Percentiles rank a stretch among this genome's conserved stretches.
Evolutionary conservation across 495 filamentous ascomycete genomes (phyloP).

Genomic region (Podospora fimiseda): DNA sequence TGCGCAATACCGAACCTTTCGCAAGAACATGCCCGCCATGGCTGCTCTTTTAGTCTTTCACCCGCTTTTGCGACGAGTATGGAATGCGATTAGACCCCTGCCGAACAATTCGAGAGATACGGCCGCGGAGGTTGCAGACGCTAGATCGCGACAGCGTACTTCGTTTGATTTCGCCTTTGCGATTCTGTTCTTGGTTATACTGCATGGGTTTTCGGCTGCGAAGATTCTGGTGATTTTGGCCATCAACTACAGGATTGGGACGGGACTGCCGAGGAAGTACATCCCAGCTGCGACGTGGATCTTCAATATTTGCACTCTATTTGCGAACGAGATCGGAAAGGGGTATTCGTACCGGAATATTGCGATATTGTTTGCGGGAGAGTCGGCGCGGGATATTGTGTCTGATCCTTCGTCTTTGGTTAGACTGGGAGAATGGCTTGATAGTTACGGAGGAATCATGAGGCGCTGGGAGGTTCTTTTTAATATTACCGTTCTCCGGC

Average conservation of each 20-base stretch:
- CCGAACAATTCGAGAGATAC: slow-evolving; percentile 11
- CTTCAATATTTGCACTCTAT: slow-evolving; percentile 84
- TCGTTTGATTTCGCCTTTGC: slow-evolving; percentile 83
- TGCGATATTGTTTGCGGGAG: slow-evolving; percentile 42
- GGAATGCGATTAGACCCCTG: slow-evolving; percentile 44
- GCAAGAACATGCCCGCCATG: slow-evolving; percentile 80
- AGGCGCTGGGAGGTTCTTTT: slow-evolving; percentile 91
- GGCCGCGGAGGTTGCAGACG: slow-evolving; percentile 49
- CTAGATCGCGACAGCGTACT: slow-evolving; percentile 66
- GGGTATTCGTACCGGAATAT: slow-evolving; percentile 70
- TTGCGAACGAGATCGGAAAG: slow-evolving; percentile 77
- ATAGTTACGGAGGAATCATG: slow-evolving; percentile 73
- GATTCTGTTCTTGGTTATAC: slow-evolving; percentile 62
- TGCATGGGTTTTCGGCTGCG: slow-evolving; percentile 79
- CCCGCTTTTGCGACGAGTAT: slow-evolving; percentile 67
- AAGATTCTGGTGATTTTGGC: slow-evolving; percentile 79
- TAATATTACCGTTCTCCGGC: slow-evolving; percentile 87
- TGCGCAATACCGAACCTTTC: slow-evolving; percentile 78
- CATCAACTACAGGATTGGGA: slow-evolving; percentile 75
- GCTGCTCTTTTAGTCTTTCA: slow-evolving; percentile 63
- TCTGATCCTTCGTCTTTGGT: slow-evolving; percentile 35
- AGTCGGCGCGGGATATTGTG: slow-evolving; percentile 24
- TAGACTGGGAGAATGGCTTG: slow-evolving; percentile 59
- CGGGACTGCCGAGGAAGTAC: slow-evolving; percentile 55
- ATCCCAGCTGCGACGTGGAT: slow-evolving; percentile 77